These are phyloP conservation scores for Gentiana straminea DNA, from an alignment of 257 asterid species.

Conservation along the genomic window DNA sequence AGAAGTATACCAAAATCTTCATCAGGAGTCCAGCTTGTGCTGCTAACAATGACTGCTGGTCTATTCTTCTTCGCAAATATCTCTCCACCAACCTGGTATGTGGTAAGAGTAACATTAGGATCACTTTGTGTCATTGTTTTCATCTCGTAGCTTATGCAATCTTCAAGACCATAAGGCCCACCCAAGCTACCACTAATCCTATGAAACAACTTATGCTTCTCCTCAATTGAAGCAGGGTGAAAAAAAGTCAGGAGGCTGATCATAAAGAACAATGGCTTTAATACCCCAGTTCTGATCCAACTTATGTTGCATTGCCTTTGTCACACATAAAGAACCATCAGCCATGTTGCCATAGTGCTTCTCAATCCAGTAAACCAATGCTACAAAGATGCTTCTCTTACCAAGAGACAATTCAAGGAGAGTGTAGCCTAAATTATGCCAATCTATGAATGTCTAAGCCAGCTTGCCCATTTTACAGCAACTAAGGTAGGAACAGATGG, in stretches of 20 bases:
- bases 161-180: slow-evolving; percentile 49
- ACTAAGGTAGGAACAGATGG: slow-evolving; percentile 97
- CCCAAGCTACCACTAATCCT: slow-evolving; percentile 54
- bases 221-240: slow-evolving; percentile 61
- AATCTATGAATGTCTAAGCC: slow-evolving; percentile 68
- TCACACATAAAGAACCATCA: slow-evolving; percentile 87
- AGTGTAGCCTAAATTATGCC: slow-evolving; percentile 97
- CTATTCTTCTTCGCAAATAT: slow-evolving; percentile 56
- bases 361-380: slow-evolving; percentile 77
- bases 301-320: slow-evolving; percentile 96
- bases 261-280: slow-evolving; percentile 84
- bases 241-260: slow-evolving; percentile 96
- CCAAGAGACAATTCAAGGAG: slow-evolving; percentile 80
- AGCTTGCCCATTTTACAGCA: slow-evolving; percentile 87
- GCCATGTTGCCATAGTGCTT: slow-evolving; percentile 83
- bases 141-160: slow-evolving; percentile 58
- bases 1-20: slow-evolving; percentile 88
- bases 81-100: slow-evolving; percentile 46
- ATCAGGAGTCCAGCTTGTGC: slow-evolving; percentile 99
- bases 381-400: slow-evolving; percentile 66
- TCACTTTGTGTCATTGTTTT: slow-evolving; percentile 22
- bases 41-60: slow-evolving; percentile 90
- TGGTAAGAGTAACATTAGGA: slow-evolving; percentile 48
- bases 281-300: slow-evolving; percentile 91
- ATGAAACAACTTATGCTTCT: slow-evolving; percentile 82